A percentile compares a stretch with the other conserved stretches of the same genome.
These are phyloP conservation scores for Geotrichum aggregatum DNA, from an alignment of 1,139 yeast genomes.

Conservation along the genomic window DNA sequence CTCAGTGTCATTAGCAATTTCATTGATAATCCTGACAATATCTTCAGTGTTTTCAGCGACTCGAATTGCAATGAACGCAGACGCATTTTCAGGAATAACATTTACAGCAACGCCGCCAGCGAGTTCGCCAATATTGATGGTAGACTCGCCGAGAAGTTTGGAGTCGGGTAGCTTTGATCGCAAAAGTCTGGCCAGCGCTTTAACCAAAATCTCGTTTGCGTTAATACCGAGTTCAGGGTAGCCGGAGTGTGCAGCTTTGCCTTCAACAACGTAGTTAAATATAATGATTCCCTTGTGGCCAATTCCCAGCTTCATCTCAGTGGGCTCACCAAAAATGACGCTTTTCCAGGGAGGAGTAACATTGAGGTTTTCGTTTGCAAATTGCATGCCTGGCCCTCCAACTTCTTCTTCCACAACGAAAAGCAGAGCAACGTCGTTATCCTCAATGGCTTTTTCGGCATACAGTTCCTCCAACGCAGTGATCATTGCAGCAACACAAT, in stretches of 20 bases:
- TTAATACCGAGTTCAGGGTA: constrained; percentile 66
- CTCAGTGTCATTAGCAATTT: constrained; percentile 36
- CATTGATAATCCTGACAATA: constrained; percentile 41
- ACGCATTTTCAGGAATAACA: constrained; percentile 59
- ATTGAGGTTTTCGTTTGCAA: constrained; percentile 42
- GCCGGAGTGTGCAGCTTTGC: constrained; percentile 64
- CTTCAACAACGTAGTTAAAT: constrained; percentile 46
- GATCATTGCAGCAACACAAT: constrained; percentile 54
- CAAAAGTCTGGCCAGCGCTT: constrained; percentile 46
- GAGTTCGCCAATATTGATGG: constrained; percentile 56
- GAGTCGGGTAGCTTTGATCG: constrained; percentile 46
- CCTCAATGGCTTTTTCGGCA: constrained; percentile 40
- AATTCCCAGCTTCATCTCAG: constrained; percentile 62
- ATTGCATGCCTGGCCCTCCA: constrained; percentile 58
- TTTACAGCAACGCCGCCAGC: constrained; percentile 61
- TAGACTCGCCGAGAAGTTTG: constrained; percentile 56
- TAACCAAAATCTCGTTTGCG: constrained; percentile 56
- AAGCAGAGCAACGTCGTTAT: constrained; percentile 56
- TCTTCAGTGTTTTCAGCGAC: constrained; percentile 48
- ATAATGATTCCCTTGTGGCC: constrained; percentile 62
- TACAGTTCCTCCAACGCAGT: constrained; percentile 48
- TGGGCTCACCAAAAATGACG: constrained; percentile 72
- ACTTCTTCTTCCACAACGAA: constrained; percentile 70
- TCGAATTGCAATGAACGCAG: constrained; percentile 50
- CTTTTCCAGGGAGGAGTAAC: constrained; percentile 49